A percentile compares a stretch with the other conserved stretches of the same genome.
Evolutionary conservation across 2,329 filamentous ascomycete species (phyloP).

Genomic region (Plectosphaerella sp.): DNA sequence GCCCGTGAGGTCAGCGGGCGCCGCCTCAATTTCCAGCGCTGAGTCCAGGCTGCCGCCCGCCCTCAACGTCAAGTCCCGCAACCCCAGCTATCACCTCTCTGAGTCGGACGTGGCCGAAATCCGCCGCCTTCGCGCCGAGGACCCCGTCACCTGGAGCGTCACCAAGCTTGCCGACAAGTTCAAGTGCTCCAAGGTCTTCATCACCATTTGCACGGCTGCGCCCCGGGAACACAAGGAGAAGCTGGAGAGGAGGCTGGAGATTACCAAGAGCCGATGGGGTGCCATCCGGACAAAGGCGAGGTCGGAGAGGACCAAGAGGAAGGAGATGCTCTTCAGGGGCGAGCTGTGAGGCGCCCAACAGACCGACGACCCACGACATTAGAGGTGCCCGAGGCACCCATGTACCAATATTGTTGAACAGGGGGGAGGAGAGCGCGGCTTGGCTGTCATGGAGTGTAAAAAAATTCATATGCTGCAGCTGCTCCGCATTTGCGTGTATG

Average conservation of each 20-base stretch:
- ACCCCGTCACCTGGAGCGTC: slow-evolving; percentile 54
- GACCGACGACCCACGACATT: background rate
- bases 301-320: slow-evolving; percentile 50
- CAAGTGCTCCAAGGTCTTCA: slow-evolving; percentile 43
- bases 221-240: slow-evolving; percentile 41
- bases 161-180: slow-evolving; percentile 41
- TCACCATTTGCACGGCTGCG: slow-evolving; percentile 51
- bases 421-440: background rate
- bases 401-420: background rate
- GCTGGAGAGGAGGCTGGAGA: slow-evolving; percentile 39
- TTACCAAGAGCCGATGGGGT: slow-evolving; percentile 53
- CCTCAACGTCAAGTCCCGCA: slow-evolving; percentile 20
- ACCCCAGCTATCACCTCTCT: slow-evolving; percentile 46
- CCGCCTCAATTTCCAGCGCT: slow-evolving; percentile 9
- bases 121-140: slow-evolving; percentile 44
- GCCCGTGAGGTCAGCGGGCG: slow-evolving; percentile 15
- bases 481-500: too few relatives aligned
- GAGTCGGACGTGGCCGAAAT: slow-evolving; percentile 56
- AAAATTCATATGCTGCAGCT: too few relatives aligned
- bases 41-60: slow-evolving; percentile 26
- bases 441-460: background rate
- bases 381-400: background rate
- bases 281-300: slow-evolving; percentile 48
- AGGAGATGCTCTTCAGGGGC: slow-evolving; percentile 46
- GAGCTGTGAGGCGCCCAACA: slow-evolving; percentile 35